Base-by-base conservation (phyloP, 768 basidiomycete species). In the Lyophyllum atratum region DNA sequence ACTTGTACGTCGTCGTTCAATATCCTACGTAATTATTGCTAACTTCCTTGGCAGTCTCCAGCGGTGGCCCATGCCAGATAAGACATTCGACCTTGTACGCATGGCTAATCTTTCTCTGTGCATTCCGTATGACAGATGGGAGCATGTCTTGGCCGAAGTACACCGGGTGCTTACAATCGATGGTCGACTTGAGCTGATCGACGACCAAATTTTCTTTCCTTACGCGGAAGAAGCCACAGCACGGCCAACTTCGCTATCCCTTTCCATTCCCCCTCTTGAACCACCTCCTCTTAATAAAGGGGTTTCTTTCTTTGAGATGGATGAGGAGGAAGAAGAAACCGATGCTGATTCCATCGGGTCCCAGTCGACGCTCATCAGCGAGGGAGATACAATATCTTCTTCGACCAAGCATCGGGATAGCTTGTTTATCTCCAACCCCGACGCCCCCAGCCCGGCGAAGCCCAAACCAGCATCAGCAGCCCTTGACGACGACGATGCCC, bases 121-220 rank as follows among this genome's bases (percentile, higher is more conserved):
- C 63, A 76, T 93, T 47, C 89, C 89, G 0, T 68, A 77, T 43
- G 72, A 79, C 5, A 70, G 76, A 37, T 93, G 91, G 91, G 72
- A 78, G 29, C 70, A 71, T 17, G 72, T 93, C 11, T 55, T 93
- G 19, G 60, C 66, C 0, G 87, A 93, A 77, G 81, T 80, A 4
- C 69, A 77, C 15, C 86, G 92, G 24, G 79, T 93, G 10, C 75
- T 93, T 14, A 73, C 71, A 12, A 75, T 75, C 6, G 82, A 78
- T 15, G 91, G 92, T 3, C 79, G 82, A 9, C 72, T 93, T 2
- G 92, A 93, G 68, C 63, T 92, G 47, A 83, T 93, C 49, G 88
- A 91, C 68, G 90, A 93, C 68, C 73, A 87, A 62, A 72, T 89
- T 31, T 68, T 81, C 60, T 90, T 90, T 63, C 85, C 89, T 1